Conservation (phyloP, 352 stramenopile species). For the Phytophthora hibernalis region DNA sequence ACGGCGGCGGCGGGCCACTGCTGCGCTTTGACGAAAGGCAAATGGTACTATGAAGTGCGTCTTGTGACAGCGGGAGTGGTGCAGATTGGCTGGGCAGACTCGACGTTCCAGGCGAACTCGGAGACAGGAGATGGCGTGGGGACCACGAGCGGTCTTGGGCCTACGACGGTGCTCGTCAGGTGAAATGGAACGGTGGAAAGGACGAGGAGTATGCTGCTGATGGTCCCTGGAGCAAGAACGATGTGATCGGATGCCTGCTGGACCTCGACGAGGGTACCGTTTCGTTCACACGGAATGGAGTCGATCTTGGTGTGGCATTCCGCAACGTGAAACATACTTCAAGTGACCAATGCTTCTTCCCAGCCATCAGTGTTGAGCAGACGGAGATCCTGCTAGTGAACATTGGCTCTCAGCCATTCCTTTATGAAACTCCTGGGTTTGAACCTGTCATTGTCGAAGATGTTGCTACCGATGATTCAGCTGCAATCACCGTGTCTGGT, state of each 20-base stretch:
- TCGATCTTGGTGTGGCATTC: constrained; percentile 70
- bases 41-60: constrained; percentile 93
- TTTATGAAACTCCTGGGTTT: constrained; percentile 56
- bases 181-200: constrained; percentile 85
- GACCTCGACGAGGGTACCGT: constrained; percentile 79
- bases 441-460: constrained; percentile 50
- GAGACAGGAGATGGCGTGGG: constrained; percentile 90
- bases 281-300: constrained; percentile 88
- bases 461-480: constrained; percentile 5
- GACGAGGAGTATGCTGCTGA: constrained; percentile 64
- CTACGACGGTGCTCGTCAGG: constrained; percentile 87
- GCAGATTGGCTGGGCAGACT: constrained; percentile 93
- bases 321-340: constrained; percentile 42
- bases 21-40: constrained; percentile 57
- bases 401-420: constrained; percentile 80
- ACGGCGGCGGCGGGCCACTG: constrained; percentile 62
- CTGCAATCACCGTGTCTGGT: background rate
- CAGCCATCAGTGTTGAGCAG: constrained; percentile 85
- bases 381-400: constrained; percentile 87
- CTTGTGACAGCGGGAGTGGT: constrained; percentile 90
- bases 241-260: constrained; percentile 91
- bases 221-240: constrained; percentile 73
- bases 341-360: constrained; percentile 62
- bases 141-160: constrained; percentile 92
- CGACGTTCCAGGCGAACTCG: constrained; percentile 77